Conservation (phyloP, 1,284 basidiomycete species). For the Rhodotorula mucilaginosa region DNA sequence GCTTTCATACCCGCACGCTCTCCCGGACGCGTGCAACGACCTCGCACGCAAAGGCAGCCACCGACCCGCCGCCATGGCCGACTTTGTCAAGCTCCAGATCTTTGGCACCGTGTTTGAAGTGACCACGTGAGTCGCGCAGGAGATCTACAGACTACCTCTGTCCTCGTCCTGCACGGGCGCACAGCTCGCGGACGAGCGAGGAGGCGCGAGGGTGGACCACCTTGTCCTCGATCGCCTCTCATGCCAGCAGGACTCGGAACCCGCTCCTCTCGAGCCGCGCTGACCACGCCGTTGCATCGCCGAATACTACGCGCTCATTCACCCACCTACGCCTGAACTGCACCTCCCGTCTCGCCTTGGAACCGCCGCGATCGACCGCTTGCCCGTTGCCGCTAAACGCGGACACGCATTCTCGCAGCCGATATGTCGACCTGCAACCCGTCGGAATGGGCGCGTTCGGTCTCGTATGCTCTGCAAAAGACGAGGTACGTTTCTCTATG, state of each 20-base stretch:
- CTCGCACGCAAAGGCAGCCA: background rate
- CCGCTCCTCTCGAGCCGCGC: background rate
- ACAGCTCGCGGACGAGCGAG: no score
- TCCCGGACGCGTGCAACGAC: no score
- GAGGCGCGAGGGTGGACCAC: background rate
- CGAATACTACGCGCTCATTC: background rate
- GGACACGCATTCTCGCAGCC: constrained; percentile 40
- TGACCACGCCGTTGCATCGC: background rate
- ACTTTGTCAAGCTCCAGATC: constrained; percentile 95
- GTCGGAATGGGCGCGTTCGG: constrained; percentile 99
- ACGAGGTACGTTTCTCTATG: constrained; percentile 49
- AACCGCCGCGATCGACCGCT: background rate
- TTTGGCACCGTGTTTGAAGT: constrained; percentile 77
- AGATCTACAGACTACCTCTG: background rate
- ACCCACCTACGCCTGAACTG: background rate
- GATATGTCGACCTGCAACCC: constrained; percentile 99
- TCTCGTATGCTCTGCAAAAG: constrained; percentile 97
- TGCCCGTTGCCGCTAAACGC: background rate
- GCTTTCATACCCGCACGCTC: background rate
- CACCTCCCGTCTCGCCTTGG: background rate
- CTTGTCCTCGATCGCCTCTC: background rate
- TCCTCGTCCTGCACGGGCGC: background rate
- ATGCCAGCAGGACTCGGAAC: background rate
- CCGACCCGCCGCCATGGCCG: constrained; percentile 48
- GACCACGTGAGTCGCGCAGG: constrained; percentile 58